phyloP scores from a whole-genome alignment of 2,329 filamentous ascomycete species.

The Sclerotiophoma versabilis region DNA sequence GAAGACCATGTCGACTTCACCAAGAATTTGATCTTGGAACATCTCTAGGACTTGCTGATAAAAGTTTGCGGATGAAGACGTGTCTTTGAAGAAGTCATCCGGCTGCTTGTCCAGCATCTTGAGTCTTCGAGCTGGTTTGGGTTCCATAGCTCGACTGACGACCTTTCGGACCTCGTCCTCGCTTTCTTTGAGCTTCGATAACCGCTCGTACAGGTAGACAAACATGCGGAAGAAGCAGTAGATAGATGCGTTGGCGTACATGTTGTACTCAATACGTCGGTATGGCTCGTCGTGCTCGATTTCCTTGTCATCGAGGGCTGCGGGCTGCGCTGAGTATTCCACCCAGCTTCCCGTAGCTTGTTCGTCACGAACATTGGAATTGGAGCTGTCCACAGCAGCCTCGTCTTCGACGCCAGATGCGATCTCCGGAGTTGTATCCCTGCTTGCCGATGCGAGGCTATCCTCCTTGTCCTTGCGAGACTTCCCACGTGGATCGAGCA shows the following conservation, averaged over 20 bases:
- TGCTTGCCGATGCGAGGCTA: conserved; percentile 78
- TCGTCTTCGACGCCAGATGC: conserved; percentile 81
- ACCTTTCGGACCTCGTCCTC: conserved; percentile 76
- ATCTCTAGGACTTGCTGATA: conserved; percentile 86
- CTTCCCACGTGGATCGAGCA: conserved; percentile 81
- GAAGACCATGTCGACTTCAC: conserved; percentile 79
- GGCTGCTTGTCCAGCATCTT: conserved; percentile 82
- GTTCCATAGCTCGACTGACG: conserved; percentile 73
- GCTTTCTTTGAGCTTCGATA: conserved; percentile 83
- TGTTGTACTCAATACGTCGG: conserved; percentile 79
- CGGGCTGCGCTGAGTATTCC: conserved; percentile 63
- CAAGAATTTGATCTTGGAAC: conserved; percentile 84
- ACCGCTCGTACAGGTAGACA: conserved; percentile 84
- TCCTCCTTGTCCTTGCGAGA: conserved; percentile 79
- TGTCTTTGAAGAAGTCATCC: conserved; percentile 75
- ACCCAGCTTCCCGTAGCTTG: conserved; percentile 70
- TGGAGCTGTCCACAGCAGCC: conserved; percentile 66
- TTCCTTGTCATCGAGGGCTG: conserved; percentile 66
- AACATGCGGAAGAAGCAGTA: conserved; percentile 96
- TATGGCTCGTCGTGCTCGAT: conserved; percentile 81
- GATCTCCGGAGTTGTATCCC: conserved; percentile 87
- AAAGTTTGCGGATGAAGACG: conserved; percentile 70
- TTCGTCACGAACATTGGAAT: conserved; percentile 65
- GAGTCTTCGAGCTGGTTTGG: conserved; percentile 83
- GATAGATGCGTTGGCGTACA: conserved; percentile 90